phyloP scores from a whole-genome alignment of 495 filamentous ascomycete genomes.

The Pseudotulostoma volvatum region DNA sequence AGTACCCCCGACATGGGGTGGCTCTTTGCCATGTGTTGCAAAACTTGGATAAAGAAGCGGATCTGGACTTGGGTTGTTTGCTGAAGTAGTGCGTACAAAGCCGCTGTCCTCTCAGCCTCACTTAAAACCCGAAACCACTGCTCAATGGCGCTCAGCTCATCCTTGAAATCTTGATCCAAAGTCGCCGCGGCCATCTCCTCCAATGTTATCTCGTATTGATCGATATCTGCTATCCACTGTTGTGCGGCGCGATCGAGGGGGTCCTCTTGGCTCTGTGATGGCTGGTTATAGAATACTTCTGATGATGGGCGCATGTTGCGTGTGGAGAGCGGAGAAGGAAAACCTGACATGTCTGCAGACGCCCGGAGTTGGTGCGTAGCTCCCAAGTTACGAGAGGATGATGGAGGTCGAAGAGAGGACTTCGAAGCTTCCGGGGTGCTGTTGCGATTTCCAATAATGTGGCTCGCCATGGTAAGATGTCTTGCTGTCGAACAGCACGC shows the following conservation, averaged over 20 bases:
- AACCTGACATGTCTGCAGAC: conserved; percentile 90
- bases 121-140: conserved; percentile 98
- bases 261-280: conserved; percentile 56
- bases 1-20: conserved; percentile 95
- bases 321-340: conserved; percentile 57
- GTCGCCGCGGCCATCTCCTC: conserved; percentile 99
- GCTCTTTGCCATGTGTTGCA: conserved; percentile 96
- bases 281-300: conserved; percentile 76
- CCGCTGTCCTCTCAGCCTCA: conserved; percentile 89
- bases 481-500: conserved; percentile 14
- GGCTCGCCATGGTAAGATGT: conserved; percentile 32
- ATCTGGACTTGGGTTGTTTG: conserved; percentile 99
- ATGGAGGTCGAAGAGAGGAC: conserved; percentile 80
- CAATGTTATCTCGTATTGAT: conserved; percentile 91
- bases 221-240: conserved; percentile 97
- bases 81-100: conserved; percentile 86
- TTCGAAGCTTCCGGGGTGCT: conserved; percentile 86
- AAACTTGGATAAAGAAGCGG: conserved; percentile 94
- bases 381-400: conserved; percentile 62
- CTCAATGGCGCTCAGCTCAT: conserved; percentile 95
- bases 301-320: conserved; percentile 84
- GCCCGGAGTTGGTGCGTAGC: conserved; percentile 78
- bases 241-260: conserved; percentile 83
- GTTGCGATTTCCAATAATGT: conserved; percentile 80
- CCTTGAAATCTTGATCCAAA: conserved; percentile 97